Evolutionary conservation across 2,329 filamentous ascomycete species (phyloP), one percentile per base, ranked within the genome.

Genomic region (Penicillium sp.): DNA sequence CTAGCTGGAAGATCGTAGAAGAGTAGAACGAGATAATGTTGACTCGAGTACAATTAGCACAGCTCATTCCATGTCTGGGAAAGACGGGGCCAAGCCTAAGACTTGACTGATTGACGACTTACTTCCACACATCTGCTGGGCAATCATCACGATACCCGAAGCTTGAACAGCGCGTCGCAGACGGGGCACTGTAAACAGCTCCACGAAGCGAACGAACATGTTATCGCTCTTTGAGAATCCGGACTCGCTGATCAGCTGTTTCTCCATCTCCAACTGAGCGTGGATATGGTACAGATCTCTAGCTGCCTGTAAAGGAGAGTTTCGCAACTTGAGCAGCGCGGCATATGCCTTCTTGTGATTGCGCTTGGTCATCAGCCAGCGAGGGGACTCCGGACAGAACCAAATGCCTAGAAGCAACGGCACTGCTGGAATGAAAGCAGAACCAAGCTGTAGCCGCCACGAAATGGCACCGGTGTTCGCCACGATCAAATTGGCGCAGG

Each of bases 381-480:
- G 67, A 11, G 75, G 72, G 1, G 71, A 76, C 50, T 73, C 67
- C 0, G 76, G 76, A 22, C 75, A 74, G 51, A 76, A 74, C 47
- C 68, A 77, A n/a, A 81, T 77, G 1, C 78, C 77, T 16, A 80
- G 32, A 2, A 74, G 55, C 9, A 82, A 65, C 2, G 77, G 72
- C 1, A 80, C 64, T 5, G 78, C 77, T 3, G 79, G 79, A 43
- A 80, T 75, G 50, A 78, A 78, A 4, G 78, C 77, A 0, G 73
- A 77, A 1, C 77, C 79, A 11, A 80, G 64, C 54, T 80, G 75
- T 18, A 81, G 65, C 5, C 79, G 65, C 79, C 79, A 81, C 2
- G 71, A 65, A 36, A 73, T 73, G 24, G 42, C 46, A 8, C 75
- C 75, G 16, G 70, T 74, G 57, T 57, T 75, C 18, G 45, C 72